Conservation (phyloP, 441 rosid genomes). For the Breynia disticha region DNA sequence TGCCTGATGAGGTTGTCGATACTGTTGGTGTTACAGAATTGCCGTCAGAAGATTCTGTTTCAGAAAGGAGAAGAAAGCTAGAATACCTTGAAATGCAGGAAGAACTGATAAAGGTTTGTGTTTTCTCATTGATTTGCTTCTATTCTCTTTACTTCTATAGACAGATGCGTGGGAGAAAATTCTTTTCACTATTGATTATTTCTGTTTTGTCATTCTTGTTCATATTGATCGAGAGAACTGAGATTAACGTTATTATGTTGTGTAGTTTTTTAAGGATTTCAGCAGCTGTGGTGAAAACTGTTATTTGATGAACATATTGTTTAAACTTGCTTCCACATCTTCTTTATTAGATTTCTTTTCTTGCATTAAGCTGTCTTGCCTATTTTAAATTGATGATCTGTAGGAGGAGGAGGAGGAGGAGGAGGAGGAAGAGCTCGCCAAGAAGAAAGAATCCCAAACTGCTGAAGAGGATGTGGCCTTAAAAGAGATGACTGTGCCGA, state of each 20-base stretch:
- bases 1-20: constrained; percentile 95
- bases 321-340: not conserved
- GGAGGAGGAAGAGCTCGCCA: constrained; percentile 65
- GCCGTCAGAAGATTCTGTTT: constrained; percentile 87
- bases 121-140: constrained; percentile 4
- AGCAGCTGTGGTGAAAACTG: too few species aligned
- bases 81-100: constrained; percentile 95
- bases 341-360: constrained; percentile 2
- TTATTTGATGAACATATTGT: too few species aligned
- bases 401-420: constrained; percentile 89
- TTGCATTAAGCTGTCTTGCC: not conserved
- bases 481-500: constrained; percentile 52
- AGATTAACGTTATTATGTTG: too few species aligned
- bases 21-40: constrained; percentile 76
- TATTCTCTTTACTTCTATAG: not conserved
- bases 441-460: constrained; percentile 44
- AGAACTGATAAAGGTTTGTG: constrained; percentile 73
- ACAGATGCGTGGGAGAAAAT: not conserved
- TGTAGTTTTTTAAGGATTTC: too few species aligned
- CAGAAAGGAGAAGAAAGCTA: constrained; percentile 80
- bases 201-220: not conserved
- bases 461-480: constrained; percentile 59
- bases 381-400: constrained; percentile 15
- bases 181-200: not conserved
- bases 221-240: too few species aligned